Conservation (phyloP, 345 rosid species). For the Arabis hirsuta region DNA sequence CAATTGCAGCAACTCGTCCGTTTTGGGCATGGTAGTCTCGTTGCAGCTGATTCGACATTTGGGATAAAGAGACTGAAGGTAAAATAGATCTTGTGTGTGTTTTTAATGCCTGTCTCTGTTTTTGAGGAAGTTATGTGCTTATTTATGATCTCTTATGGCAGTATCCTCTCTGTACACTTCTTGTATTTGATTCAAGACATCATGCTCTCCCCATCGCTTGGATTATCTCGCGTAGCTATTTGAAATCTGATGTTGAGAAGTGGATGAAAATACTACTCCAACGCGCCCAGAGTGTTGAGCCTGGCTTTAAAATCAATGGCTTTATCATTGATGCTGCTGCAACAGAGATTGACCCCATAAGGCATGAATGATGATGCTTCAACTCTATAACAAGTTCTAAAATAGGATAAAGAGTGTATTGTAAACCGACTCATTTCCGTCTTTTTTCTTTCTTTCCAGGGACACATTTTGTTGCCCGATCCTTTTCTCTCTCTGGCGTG, state of each 20-base stretch:
- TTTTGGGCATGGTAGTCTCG: constrained; percentile 80
- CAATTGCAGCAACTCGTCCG: constrained; percentile 89
- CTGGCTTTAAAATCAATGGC: constrained; percentile 76
- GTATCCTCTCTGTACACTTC: constrained; percentile 90
- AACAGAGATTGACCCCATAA: constrained; percentile 84
- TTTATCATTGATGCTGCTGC: constrained; percentile 91
- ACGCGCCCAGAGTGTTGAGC: constrained; percentile 66
- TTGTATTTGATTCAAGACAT: constrained; percentile 91
- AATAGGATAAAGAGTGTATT: background rate
- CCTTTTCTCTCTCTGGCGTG: constrained; percentile 85
- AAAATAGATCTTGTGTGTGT: background rate
- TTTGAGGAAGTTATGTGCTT: constrained; percentile 14
- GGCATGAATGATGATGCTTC: constrained; percentile 47
- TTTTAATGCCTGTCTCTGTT: background rate
- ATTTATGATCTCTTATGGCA: constrained; percentile 45
- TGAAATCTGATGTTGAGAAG: constrained; percentile 82
- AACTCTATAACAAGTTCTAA: constrained; percentile 7
- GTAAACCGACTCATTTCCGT: background rate
- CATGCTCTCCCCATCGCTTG: constrained; percentile 94
- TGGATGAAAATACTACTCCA: constrained; percentile 84
- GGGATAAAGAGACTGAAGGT: constrained; percentile 95
- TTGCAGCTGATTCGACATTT: constrained; percentile 88
- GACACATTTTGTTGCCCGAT: constrained; percentile 80
- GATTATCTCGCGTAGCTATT: constrained; percentile 82
- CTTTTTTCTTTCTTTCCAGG: constrained; percentile 47